phyloP scores from a whole-genome alignment of 2,329 filamentous ascomycete species.

The Colletotrichum sidae region DNA sequence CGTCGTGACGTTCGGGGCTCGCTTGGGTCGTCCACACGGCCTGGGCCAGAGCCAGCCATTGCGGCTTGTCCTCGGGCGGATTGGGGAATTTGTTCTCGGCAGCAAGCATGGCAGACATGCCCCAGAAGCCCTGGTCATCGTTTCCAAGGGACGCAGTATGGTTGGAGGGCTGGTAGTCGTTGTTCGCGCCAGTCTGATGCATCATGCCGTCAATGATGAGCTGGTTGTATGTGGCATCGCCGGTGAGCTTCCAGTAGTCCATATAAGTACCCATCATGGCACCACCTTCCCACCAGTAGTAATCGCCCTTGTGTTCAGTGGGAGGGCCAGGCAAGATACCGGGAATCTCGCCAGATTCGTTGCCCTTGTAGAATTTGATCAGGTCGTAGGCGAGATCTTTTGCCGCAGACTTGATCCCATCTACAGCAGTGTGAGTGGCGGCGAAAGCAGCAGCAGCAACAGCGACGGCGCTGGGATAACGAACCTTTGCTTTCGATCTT shows the following conservation, averaged over 20 bases:
- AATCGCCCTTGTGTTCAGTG: constrained; percentile 58
- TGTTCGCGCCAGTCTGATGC: constrained; percentile 66
- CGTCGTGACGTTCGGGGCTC: constrained; percentile 70
- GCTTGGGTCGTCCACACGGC: constrained; percentile 76
- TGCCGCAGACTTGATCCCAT: constrained; percentile 59
- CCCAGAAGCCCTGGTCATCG: constrained; percentile 80
- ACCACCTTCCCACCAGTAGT: constrained; percentile 82
- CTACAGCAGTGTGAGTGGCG: constrained; percentile 44
- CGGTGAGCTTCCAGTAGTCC: constrained; percentile 77
- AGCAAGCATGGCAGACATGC: constrained; percentile 73
- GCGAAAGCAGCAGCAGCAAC: neutral
- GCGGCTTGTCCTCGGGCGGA: constrained; percentile 62
- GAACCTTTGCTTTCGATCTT: constrained; percentile 47
- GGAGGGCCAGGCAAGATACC: constrained; percentile 70
- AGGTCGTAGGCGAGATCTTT: constrained; percentile 61
- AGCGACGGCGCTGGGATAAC: neutral
- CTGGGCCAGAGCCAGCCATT: constrained; percentile 75
- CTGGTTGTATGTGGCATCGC: constrained; percentile 72
- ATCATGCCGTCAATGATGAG: constrained; percentile 67
- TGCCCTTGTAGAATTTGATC: constrained; percentile 63
- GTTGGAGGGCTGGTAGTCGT: constrained; percentile 71
- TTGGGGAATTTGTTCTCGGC: constrained; percentile 74
- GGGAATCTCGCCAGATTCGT: constrained; percentile 62
- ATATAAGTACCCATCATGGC: constrained; percentile 76
- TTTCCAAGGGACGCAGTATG: constrained; percentile 70